Conservation (phyloP, 139 green algal genomes). For the Chlamydomonas asymmetrica region DNA sequence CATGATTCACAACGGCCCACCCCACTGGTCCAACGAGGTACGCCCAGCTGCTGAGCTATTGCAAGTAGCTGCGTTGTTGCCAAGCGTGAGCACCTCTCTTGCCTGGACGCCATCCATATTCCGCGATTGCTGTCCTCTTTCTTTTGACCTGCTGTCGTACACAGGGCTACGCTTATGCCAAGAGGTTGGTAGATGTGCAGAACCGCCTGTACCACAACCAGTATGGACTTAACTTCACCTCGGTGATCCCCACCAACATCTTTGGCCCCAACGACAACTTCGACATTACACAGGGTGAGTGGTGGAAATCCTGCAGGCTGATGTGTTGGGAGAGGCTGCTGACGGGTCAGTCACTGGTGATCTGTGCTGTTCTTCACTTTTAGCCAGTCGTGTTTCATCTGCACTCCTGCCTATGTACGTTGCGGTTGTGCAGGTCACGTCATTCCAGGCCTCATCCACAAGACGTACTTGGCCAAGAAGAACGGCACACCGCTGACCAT, state of each 20-base stretch:
- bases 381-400: too few relatives aligned
- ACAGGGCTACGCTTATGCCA: conserved; percentile 56
- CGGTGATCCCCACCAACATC: conserved; percentile 75
- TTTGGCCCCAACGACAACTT: conserved; percentile 81
- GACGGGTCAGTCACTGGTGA: too few relatives aligned
- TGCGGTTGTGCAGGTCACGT: conserved; percentile 50
- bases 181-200: conserved; percentile 58
- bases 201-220: conserved; percentile 53
- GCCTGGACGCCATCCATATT: too few relatives aligned
- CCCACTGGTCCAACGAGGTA: conserved; percentile 52
- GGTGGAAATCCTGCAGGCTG: not conserved
- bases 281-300: conserved; percentile 42
- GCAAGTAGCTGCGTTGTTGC: too few relatives aligned
- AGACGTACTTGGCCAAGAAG: conserved; percentile 64
- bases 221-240: conserved; percentile 64
- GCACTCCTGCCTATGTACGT: too few relatives aligned
- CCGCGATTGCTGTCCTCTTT: too few relatives aligned
- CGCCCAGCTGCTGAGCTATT: too few relatives aligned
- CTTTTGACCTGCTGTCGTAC: not conserved
- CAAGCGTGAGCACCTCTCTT: too few relatives aligned
- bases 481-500: conserved; percentile 51
- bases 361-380: not conserved
- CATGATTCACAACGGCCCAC: conserved; percentile 59
- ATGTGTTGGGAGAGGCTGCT: too few relatives aligned
- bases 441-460: conserved; percentile 68